Conservation (phyloP, 805 yeast species). For the Yarrowia porcina region DNA sequence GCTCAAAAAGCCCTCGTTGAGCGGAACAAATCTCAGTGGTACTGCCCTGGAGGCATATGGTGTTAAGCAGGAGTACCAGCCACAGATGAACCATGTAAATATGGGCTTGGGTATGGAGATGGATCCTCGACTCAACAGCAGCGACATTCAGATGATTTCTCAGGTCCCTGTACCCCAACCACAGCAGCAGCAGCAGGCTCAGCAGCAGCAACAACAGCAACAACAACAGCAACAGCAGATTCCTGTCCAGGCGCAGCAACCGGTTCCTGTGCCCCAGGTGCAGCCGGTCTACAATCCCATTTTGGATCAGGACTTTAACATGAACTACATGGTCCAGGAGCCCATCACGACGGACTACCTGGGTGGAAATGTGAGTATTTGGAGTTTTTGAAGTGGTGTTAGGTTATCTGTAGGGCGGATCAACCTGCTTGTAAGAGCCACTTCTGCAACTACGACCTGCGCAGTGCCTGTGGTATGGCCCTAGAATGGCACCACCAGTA, state of each 20-base stretch:
- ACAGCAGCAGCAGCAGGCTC: neutral
- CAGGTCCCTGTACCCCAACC: neutral
- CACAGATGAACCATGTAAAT: neutral
- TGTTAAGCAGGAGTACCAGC: constrained; percentile 10
- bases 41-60: neutral
- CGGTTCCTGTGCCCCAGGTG: neutral
- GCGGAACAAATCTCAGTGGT: neutral
- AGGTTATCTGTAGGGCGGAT: no score
- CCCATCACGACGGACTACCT: constrained; percentile 1
- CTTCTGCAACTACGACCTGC: neutral
- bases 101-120: neutral
- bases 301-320: constrained; percentile 14
- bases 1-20: neutral
- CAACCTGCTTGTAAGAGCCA: neutral
- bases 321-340: constrained; percentile 8
- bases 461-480: no score
- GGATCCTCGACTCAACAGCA: neutral
- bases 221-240: neutral
- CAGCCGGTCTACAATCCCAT: constrained; percentile 5
- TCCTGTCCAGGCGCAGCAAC: neutral
- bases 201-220: constrained; percentile 8
- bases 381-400: no score
- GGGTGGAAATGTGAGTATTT: constrained; percentile 3
- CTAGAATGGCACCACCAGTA: no score
- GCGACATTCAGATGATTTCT: neutral